These are phyloP conservation scores for Tulasnella sp. DNA, from an alignment of 768 basidiomycete species.

Conservation along the genomic window DNA sequence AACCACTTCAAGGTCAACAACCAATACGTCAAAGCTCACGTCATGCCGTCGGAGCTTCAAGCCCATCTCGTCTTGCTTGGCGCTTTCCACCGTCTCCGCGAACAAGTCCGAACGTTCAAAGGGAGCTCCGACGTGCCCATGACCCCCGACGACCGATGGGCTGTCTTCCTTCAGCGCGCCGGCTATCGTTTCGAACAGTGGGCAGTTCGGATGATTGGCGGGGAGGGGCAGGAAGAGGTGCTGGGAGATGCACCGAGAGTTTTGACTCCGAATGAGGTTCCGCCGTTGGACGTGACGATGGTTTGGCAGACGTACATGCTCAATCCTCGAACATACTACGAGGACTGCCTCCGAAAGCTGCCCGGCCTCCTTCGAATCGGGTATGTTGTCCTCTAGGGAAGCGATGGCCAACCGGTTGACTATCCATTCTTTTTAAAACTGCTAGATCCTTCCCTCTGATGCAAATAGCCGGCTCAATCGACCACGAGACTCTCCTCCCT, in stretches of 20 bases:
- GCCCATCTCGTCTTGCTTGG: conserved; percentile 36
- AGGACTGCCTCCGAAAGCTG: conserved; percentile 35
- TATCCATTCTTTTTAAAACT: no score
- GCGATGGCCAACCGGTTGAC: background rate
- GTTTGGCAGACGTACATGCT: conserved; percentile 32
- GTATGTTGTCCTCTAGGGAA: background rate
- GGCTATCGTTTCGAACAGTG: conserved; percentile 37
- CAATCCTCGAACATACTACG: conserved; percentile 38
- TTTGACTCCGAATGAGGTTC: conserved; percentile 12
- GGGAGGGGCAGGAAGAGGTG: background rate
- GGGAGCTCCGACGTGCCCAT: background rate
- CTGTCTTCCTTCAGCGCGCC: conserved; percentile 36
- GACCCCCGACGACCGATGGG: conserved; percentile 36
- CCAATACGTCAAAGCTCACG: conserved; percentile 29
- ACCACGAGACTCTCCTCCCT: conserved; percentile 34
- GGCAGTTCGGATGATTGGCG: conserved; percentile 22
- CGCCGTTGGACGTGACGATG: conserved; percentile 39
- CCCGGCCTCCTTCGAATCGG: conserved; percentile 3
- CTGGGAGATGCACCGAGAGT: background rate
- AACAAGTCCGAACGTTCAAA: conserved; percentile 14
- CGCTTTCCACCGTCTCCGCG: conserved; percentile 34
- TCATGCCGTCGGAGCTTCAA: conserved; percentile 30
- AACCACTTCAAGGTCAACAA: background rate
- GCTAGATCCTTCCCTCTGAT: conserved; percentile 34
- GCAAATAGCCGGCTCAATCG: conserved; percentile 30